phyloP scores from a whole-genome alignment of 345 rosid species.

The Linum usitatissimum region DNA sequence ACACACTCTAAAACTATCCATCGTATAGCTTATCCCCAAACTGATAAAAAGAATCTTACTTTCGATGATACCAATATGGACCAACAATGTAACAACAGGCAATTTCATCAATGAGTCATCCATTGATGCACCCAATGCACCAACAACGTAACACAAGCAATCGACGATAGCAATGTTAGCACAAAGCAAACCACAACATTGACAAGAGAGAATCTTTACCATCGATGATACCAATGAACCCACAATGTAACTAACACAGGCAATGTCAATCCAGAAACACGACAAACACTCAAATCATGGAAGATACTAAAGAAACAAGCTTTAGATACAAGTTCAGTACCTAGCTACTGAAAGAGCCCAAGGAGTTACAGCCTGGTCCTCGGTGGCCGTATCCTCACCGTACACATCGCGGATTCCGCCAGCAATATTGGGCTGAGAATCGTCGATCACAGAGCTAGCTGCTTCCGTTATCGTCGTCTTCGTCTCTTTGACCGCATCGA shows the following conservation, averaged over 20 bases:
- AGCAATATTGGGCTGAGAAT: background rate
- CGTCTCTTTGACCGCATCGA: background rate
- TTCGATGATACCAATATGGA: no score
- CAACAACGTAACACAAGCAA: no score
- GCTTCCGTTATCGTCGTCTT: background rate
- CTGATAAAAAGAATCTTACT: no score
- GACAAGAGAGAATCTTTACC: background rate
- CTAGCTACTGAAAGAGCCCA: conserved; percentile 44
- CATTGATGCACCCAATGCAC: no score
- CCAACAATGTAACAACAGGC: no score
- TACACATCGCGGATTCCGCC: conserved; percentile 20
- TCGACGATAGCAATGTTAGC: no score
- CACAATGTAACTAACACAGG: background rate
- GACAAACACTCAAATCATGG: background rate
- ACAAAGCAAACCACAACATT: no score
- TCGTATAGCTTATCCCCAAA: no score
- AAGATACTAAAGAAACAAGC: background rate
- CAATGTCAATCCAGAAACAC: background rate
- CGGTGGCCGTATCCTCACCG: conserved; percentile 37
- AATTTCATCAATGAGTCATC: no score
- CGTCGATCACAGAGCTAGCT: background rate
- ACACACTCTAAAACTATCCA: background rate
- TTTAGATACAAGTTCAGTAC: no score
- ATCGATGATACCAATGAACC: background rate
- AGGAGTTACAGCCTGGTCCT: conserved; percentile 40